Evolutionary conservation across 2,329 filamentous ascomycete genomes (phyloP).

Genomic region (Botryotinia globosa): DNA sequence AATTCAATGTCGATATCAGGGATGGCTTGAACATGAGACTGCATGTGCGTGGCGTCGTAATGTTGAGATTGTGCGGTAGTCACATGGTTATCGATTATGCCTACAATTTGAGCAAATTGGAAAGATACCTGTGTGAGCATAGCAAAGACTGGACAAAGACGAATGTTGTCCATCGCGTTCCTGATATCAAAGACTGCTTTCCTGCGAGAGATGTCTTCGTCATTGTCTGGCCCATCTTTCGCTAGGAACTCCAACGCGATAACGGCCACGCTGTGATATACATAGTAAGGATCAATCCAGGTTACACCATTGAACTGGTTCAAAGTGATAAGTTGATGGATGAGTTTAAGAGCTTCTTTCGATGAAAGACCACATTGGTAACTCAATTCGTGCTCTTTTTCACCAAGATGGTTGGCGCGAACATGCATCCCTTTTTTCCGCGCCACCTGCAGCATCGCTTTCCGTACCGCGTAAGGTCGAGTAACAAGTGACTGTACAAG

Average conservation of each 20-base stretch:
- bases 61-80: background rate
- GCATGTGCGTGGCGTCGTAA: background rate
- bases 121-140: constrained; percentile 35
- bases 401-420: constrained; percentile 32
- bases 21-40: constrained; percentile 1
- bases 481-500: constrained; percentile 35
- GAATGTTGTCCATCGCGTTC: constrained; percentile 29
- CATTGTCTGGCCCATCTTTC: constrained; percentile 32
- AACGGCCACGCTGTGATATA: constrained; percentile 36
- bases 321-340: constrained; percentile 30
- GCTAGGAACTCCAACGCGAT: constrained; percentile 37
- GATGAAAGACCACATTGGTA: constrained; percentile 33
- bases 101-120: constrained; percentile 37
- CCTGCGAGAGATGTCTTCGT: constrained; percentile 32
- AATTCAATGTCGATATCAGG: constrained; percentile 6
- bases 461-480: constrained; percentile 35
- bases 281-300: constrained; percentile 36
- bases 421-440: constrained; percentile 33
- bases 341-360: constrained; percentile 27
- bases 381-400: constrained; percentile 32
- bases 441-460: constrained; percentile 34
- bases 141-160: constrained; percentile 34
- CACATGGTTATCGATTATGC: constrained; percentile 31
- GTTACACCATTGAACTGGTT: constrained; percentile 34
- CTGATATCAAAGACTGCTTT: constrained; percentile 34